Percentiles rank a stretch among this genome's conserved stretches.
These are phyloP conservation scores for Scheffersomyces titani DNA, from an alignment of 1,139 yeast species.

Conservation along the genomic window DNA sequence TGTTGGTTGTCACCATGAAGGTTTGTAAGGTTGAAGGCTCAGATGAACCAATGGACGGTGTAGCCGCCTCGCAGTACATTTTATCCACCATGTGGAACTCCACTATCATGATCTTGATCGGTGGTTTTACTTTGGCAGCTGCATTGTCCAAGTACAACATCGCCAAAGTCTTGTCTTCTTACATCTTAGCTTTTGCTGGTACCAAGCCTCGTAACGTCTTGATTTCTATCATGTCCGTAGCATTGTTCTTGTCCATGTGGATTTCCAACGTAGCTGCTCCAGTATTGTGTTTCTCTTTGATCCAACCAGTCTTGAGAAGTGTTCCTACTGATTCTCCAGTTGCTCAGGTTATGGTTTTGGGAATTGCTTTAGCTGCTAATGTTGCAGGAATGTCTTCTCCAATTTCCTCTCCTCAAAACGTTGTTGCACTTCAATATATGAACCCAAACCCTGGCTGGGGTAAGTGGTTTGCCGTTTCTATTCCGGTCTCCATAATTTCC, in stretches of 20 bases:
- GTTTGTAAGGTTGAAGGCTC: slow-evolving; percentile 63
- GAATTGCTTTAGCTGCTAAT: slow-evolving; percentile 89
- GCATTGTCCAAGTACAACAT: slow-evolving; percentile 88
- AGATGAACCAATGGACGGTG: slow-evolving; percentile 55
- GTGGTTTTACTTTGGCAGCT: slow-evolving; percentile 94
- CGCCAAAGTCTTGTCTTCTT: slow-evolving; percentile 82
- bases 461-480: slow-evolving; percentile 85
- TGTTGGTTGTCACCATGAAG: slow-evolving; percentile 70
- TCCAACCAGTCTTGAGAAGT: slow-evolving; percentile 84
- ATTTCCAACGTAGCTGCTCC: slow-evolving; percentile 97
- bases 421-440: slow-evolving; percentile 86
- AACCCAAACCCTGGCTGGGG: slow-evolving; percentile 91
- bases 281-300: slow-evolving; percentile 83
- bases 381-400: slow-evolving; percentile 97
- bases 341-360: slow-evolving; percentile 81
- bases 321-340: slow-evolving; percentile 77
- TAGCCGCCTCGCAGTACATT: slow-evolving; percentile 73
- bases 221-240: slow-evolving; percentile 80
- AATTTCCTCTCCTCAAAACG: slow-evolving; percentile 93
- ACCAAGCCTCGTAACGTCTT: slow-evolving; percentile 78
- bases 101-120: slow-evolving; percentile 81
- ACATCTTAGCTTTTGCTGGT: slow-evolving; percentile 79
- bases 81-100: slow-evolving; percentile 93
- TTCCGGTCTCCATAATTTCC: slow-evolving; percentile 72
- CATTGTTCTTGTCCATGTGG: slow-evolving; percentile 90